phyloP scores from a whole-genome alignment of 495 filamentous ascomycete genomes.

The Sporormia fimetaria region DNA sequence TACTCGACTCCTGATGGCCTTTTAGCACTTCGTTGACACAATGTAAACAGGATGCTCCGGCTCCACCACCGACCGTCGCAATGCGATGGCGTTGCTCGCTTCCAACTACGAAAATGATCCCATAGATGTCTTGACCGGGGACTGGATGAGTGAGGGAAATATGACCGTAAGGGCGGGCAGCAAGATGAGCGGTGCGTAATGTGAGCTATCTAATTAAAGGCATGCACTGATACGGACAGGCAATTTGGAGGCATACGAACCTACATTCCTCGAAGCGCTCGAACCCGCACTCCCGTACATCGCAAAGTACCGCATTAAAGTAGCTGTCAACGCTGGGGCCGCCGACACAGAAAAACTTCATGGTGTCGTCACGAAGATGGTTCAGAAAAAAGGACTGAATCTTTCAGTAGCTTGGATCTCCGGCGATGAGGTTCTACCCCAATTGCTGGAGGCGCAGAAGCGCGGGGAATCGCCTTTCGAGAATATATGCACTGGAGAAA shows the following conservation, averaged over 20 bases:
- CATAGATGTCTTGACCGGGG: conserved; percentile 46
- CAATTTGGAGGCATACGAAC: conserved; percentile 37
- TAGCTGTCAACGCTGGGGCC: conserved; percentile 50
- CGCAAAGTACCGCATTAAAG: conserved; percentile 41
- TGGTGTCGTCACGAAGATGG: conserved; percentile 37
- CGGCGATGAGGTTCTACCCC: conserved; percentile 42
- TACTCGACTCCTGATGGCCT: too few species aligned
- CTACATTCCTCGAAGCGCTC: conserved; percentile 43
- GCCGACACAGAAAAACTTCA: conserved; percentile 40
- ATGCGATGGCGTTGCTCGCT: conserved; percentile 45
- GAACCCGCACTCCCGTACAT: conserved; percentile 43
- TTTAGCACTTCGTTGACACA: too few species aligned
- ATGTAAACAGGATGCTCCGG: conserved; percentile 35
- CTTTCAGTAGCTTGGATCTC: conserved; percentile 44
- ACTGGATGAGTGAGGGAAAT: conserved; percentile 48
- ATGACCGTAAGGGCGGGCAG: conserved; percentile 40
- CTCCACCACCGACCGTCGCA: conserved; percentile 45
- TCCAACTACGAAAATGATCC: conserved; percentile 39
- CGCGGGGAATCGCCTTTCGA: conserved; percentile 36
- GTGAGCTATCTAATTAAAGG: neutral
- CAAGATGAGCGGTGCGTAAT: conserved; percentile 30
- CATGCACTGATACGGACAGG: conserved; percentile 10
- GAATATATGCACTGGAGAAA: conserved; percentile 43
- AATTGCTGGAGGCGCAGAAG: conserved; percentile 33
- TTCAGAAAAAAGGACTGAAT: conserved; percentile 35